These are phyloP conservation scores for Fusarium sp. DNA, from an alignment of 2,329 filamentous ascomycete genomes.

Conservation along the genomic window DNA sequence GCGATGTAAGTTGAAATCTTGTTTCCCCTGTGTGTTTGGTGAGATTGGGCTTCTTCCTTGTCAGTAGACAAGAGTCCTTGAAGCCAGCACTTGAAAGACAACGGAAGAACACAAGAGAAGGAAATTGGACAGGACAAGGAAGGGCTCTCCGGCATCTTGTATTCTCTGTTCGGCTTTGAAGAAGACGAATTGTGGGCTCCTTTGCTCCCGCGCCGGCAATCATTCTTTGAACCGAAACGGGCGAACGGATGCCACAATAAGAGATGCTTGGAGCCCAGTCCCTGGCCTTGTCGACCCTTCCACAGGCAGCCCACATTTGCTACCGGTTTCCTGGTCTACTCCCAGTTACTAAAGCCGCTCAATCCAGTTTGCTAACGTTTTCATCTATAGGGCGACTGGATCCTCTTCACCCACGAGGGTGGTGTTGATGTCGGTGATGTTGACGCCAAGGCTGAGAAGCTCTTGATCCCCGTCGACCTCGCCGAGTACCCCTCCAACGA, in stretches of 20 bases:
- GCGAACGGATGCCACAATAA: constrained; percentile 57
- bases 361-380: constrained; percentile 40
- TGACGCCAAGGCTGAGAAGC: constrained; percentile 98
- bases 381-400: constrained; percentile 88
- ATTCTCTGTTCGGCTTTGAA: constrained; percentile 35
- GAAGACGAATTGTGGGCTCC: constrained; percentile 46
- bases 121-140: constrained; percentile 17
- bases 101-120: constrained; percentile 11
- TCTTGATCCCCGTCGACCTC: constrained; percentile 96
- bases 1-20: constrained; percentile 82
- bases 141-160: constrained; percentile 38
- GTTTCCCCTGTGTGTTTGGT: constrained; percentile 42
- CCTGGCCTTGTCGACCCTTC: constrained; percentile 37
- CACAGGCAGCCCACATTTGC: constrained; percentile 25
- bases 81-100: background rate
- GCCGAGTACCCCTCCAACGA: constrained; percentile 95
- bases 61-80: background rate
- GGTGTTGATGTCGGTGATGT: constrained; percentile 99
- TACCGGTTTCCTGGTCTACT: constrained; percentile 18
- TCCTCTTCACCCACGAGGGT: constrained; percentile 99
- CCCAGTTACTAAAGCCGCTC: constrained; percentile 9
- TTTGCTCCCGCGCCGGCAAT: constrained; percentile 46
- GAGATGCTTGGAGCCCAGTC: constrained; percentile 37
- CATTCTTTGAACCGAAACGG: constrained; percentile 49
- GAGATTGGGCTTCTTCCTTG: constrained; percentile 8